Percentiles rank a stretch among this genome's conserved stretches.
phyloP scores from a whole-genome alignment of 139 green algal genomes.

The Tetraselmis chui region DNA sequence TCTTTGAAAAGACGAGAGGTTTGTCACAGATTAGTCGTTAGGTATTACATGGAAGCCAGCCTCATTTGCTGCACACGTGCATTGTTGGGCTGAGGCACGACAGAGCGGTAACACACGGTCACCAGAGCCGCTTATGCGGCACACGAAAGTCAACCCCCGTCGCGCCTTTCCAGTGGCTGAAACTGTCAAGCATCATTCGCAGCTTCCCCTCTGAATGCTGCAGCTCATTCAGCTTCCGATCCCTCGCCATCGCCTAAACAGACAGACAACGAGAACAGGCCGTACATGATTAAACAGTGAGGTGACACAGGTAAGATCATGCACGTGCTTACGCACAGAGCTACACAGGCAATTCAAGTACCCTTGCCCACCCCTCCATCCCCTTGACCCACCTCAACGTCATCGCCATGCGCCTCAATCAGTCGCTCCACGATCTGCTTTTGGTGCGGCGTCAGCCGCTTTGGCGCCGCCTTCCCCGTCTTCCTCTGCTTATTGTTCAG shows the following conservation, averaged over 20 bases:
- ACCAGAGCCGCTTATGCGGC: conserved; percentile 38
- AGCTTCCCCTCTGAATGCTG: conserved; percentile 36
- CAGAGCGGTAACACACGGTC: too few relatives aligned
- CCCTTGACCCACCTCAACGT: conserved; percentile 14
- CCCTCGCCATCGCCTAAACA: conserved; percentile 31
- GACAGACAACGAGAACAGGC: too few relatives aligned
- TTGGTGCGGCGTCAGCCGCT: conserved; percentile 35
- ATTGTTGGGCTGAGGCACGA: too few relatives aligned
- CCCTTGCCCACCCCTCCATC: too few relatives aligned
- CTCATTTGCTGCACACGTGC: too few relatives aligned
- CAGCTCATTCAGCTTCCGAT: conserved; percentile 50
- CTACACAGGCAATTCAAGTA: too few relatives aligned
- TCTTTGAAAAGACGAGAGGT: too few relatives aligned
- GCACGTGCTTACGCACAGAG: too few relatives aligned
- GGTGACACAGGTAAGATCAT: too few relatives aligned
- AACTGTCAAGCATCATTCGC: conserved; percentile 23
- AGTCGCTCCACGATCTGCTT: conserved; percentile 24
- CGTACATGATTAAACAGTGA: too few relatives aligned
- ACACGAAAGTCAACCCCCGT: conserved; percentile 42
- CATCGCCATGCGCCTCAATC: conserved; percentile 26
- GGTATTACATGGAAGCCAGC: too few relatives aligned
- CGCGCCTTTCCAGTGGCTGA: conserved; percentile 11
- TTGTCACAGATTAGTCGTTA: too few relatives aligned
- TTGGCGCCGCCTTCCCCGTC: conserved; percentile 25
- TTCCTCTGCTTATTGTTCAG: conserved; percentile 17